Base-by-base conservation (phyloP, 2,329 filamentous ascomycete species). In the Coniochaeta prunicola region DNA sequence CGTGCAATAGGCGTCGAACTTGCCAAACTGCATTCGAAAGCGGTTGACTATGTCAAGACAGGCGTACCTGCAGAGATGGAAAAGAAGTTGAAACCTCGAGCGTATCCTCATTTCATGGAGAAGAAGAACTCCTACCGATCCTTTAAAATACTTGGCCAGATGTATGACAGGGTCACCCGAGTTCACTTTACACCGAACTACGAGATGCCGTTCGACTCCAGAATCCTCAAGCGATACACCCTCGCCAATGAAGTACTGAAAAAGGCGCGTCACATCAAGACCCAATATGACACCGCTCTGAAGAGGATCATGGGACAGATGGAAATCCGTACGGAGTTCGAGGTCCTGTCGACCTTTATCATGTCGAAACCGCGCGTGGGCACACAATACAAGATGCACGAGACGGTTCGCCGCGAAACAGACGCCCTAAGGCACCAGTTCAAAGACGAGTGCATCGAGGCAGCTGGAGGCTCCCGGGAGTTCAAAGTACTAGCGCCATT, bases 21-120 rank as follows among this genome's bases (percentile, higher is more conserved):
- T 4, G 92, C 93, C 2, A 76, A 81, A 9, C 76, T 97, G 2
- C 94, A 99, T 70, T 97, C 94, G 0, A 85, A 87, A 65, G 93
- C 94, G 0, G 94, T 99, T 0, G 94, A 99, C 70, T 99, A 94
- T 69, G 87, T 90, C 50, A 99, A 99, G 75, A 93, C 91, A 1
- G 94, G 94, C 0, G 80, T 88, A 10, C 83, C 89, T 0, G 93
- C 92, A 0, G 74, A 80, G 21, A 88, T 96, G 77, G 76, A 78
- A 7, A 73, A 76, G 40, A 75, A 79, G 0, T 75, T 94, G 4
- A 76, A 78, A n/a, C 86, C 89, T 0, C 76, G 66, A 6, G 74
- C 66, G 58, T 96, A 85, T 82, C 94, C 92, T 0, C 93, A 97
- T 70, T 97, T 93, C 69, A 93, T 96, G 87, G 88, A 92, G 69